phyloP scores from a whole-genome alignment of 2,329 filamentous ascomycete genomes.

The Eutypella sp. region DNA sequence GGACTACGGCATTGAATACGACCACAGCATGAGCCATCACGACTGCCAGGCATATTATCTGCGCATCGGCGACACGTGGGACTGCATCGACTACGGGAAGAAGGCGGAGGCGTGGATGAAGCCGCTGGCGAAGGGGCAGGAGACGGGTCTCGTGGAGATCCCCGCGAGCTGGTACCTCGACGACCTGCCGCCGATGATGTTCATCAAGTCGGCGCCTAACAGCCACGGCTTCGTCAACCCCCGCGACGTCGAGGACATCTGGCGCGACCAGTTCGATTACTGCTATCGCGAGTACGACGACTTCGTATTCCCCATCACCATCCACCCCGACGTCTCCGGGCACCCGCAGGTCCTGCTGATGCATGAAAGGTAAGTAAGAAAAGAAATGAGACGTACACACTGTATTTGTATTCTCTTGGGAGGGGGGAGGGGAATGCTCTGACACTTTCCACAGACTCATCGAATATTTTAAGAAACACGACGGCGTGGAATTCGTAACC shows the following conservation, averaged over 20 bases:
- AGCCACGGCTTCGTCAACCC: constrained; percentile 58
- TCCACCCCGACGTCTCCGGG: constrained; percentile 69
- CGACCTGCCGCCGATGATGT: constrained; percentile 66
- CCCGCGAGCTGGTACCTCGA: constrained; percentile 62
- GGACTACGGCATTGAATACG: constrained; percentile 64
- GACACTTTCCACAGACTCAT: too few relatives aligned
- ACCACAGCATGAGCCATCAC: constrained; percentile 62
- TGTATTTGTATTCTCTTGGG: too few relatives aligned
- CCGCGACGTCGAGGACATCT: constrained; percentile 59
- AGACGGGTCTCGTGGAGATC: constrained; percentile 63
- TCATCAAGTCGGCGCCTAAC: constrained; percentile 62
- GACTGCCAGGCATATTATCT: constrained; percentile 63
- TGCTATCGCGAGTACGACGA: constrained; percentile 74
- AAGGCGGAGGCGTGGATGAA: constrained; percentile 63
- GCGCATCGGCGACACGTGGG: constrained; percentile 60
- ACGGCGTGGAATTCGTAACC: constrained; percentile 60
- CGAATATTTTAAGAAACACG: constrained; percentile 60
- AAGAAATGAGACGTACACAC: too few relatives aligned
- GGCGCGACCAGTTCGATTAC: constrained; percentile 65
- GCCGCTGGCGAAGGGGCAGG: constrained; percentile 52
- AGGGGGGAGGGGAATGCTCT: too few relatives aligned
- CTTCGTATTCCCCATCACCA: constrained; percentile 73
- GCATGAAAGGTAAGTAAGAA: constrained; percentile 62
- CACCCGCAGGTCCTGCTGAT: constrained; percentile 68
- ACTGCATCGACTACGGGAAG: constrained; percentile 62